phyloP scores from a whole-genome alignment of 805 yeast species.

The Yarrowia keelungensis region DNA sequence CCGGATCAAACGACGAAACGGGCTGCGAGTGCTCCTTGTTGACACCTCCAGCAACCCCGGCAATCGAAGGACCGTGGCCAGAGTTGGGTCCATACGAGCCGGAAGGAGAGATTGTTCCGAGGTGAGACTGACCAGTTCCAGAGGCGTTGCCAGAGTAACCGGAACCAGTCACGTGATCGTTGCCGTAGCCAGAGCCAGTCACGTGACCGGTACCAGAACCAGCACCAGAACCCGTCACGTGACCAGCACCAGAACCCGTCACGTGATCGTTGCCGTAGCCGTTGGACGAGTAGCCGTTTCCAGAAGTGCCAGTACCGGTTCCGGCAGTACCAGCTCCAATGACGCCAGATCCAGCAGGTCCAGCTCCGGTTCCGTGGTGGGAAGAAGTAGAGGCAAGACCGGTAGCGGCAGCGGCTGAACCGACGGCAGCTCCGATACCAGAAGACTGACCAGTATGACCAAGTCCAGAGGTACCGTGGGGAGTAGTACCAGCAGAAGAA shows the following conservation, averaged over 20 bases:
- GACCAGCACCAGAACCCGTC: background rate
- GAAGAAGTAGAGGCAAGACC: background rate
- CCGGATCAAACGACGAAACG: constrained; percentile 8
- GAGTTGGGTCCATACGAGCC: constrained; percentile 15
- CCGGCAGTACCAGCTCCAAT: constrained; percentile 2
- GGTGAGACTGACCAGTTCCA: too few species aligned
- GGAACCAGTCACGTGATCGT: constrained; percentile 13
- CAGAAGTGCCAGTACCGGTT: background rate
- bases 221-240: too few species aligned
- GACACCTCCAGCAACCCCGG: constrained; percentile 2
- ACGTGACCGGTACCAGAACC: background rate
- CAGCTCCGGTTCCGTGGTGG: constrained; percentile 7
- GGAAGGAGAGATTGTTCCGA: constrained; percentile 17
- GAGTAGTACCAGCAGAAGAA: too few species aligned
- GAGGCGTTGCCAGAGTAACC: background rate
- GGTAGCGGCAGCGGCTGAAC: background rate
- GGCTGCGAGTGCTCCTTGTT: constrained; percentile 16
- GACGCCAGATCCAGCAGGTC: constrained; percentile 5
- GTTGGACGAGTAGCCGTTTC: background rate
- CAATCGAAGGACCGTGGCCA: background rate
- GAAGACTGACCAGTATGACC: background rate
- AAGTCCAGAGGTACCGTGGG: background rate
- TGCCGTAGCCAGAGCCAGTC: constrained; percentile 2
- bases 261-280: too few species aligned
- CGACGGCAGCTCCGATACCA: background rate